Percentiles rank a stretch among this genome's conserved stretches.
These are phyloP conservation scores for Fusarium graminum DNA, from an alignment of 2,329 filamentous ascomycete genomes.

Conservation along the genomic window DNA sequence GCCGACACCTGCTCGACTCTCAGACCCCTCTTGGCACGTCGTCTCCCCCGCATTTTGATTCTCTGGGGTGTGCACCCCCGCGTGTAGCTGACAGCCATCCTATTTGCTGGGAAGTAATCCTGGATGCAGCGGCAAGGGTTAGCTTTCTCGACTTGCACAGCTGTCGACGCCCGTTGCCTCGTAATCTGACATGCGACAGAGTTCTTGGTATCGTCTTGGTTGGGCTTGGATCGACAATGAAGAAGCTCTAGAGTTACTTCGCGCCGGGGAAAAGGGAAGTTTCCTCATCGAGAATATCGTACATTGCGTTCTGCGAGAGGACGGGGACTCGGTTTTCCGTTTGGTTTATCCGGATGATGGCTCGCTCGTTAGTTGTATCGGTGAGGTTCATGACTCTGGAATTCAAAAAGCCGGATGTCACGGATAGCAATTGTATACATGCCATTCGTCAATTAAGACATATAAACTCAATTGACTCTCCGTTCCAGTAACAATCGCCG, in stretches of 20 bases:
- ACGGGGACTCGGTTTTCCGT: constrained; percentile 1
- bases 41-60: constrained; percentile 40
- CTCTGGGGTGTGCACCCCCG: constrained; percentile 28
- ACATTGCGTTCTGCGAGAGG: constrained; percentile 17
- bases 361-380: neutral
- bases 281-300: constrained; percentile 23
- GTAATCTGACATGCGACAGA: constrained; percentile 39
- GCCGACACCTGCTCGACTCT: constrained; percentile 14
- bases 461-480: neutral
- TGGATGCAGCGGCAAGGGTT: constrained; percentile 17
- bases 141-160: neutral
- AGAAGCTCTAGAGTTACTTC: constrained; percentile 1
- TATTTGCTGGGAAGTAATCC: constrained; percentile 35
- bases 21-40: constrained; percentile 4
- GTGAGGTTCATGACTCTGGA: neutral
- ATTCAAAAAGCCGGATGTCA: constrained; percentile 6
- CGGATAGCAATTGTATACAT: constrained; percentile 8
- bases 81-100: constrained; percentile 10
- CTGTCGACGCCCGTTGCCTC: constrained; percentile 31
- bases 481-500: neutral
- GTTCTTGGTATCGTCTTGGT: constrained; percentile 26
- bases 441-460: neutral
- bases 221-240: constrained; percentile 6
- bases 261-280: constrained; percentile 43
- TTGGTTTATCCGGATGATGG: constrained; percentile 37